Evolutionary conservation across 2,329 filamentous ascomycete species (phyloP), one percentile per base, ranked within the genome.

Genomic region (Colletotrichum cordylinicola): DNA sequence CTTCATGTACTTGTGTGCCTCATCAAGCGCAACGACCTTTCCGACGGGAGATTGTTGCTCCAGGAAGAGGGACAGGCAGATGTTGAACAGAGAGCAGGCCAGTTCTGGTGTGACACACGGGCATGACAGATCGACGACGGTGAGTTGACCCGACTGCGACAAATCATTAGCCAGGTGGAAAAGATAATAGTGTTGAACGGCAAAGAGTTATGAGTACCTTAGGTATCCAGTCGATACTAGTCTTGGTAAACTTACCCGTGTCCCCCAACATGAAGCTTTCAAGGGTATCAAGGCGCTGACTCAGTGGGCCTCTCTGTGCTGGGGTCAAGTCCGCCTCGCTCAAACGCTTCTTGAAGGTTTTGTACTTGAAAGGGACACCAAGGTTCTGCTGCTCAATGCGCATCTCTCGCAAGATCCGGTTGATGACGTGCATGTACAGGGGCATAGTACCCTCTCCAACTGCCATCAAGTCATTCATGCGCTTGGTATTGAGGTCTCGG

Each of bases 1-100:
- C 15, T 88, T 90, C 89, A 95, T 92, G 81, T 93, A 95, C 84
- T 96, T 96, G 81, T 97, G 94, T 0, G 94, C 94, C 81, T 96
- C 94, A 77, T 96, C 94, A 0, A 96, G 85, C 0, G 93, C 93
- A 16, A 96, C 84, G 48, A 96, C 86, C 6, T 91, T 88, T 1
- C 93, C 91, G 1, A 88, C 80, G 0, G 81, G 82, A 0, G 82
- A 77, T 0, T 87, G 83, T 62, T 91, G 86, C 74, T 93, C 90
- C 0, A 95, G 82, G 79, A 95, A 95, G 0, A 94, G 84, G 3
- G 88, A 88, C 2, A 96, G 85, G 24, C 91, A 93, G 55, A 96
- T 93, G 69, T 94, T 92, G 83, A 96, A 96, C 0, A 96, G 85
- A 0, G 90, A 87, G 79, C 94, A 96, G 0, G 94, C 94, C 48